Evolutionary conservation across 2,329 filamentous ascomycete species (phyloP), one percentile per base, ranked within the genome.

Genomic region (Scedosporium boydii): DNA sequence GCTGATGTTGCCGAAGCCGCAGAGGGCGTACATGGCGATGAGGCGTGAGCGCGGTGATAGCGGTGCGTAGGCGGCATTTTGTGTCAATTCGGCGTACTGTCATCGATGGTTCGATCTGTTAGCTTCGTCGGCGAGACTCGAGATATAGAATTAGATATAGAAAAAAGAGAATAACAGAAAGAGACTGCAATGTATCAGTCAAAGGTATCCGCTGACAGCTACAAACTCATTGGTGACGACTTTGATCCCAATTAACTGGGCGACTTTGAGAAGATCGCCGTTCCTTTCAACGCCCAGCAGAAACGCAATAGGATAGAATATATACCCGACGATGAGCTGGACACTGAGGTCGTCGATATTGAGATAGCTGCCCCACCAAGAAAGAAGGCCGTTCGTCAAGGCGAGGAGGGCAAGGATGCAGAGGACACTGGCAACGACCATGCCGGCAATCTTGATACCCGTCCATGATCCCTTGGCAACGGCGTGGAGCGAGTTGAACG

Each of bases 391-490:
- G 67, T 91, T 87, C 65, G 85, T 74, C 26, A 91, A 77, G 27
- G 78, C 85, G 46, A 91, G 78, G 38, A 91, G 79, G 3, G 87
- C 86, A 65, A 91, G 87, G 66, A 91, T 90, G 71, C 87, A 90
- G 27, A 91, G 81, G 2, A 91, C 78, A 0, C 84, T 88, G n/a
- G 85, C 80, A 41, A 85, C 68, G 63, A 91, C 90, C 86, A 90
- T 90, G 65, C 86, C 87, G 1, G 84, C 87, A 64, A 91, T 90
- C 75, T 90, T 90, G 63, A 91, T 75, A 70, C 88, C 88, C 1
- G 90, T 78, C 87, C 87, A 91, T 9, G 87, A 87, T 61, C 88
- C 88, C 65, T 87, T 87, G 51, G 88, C 83, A 69, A 91, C 90
- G 1, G 88, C 88, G 69, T 91, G 87, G 2, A 91, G 79, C 10